Percentiles rank a stretch among this genome's conserved stretches.
phyloP scores from a whole-genome alignment of 2,329 filamentous ascomycete genomes.

The Phyllosticta citriasiana region DNA sequence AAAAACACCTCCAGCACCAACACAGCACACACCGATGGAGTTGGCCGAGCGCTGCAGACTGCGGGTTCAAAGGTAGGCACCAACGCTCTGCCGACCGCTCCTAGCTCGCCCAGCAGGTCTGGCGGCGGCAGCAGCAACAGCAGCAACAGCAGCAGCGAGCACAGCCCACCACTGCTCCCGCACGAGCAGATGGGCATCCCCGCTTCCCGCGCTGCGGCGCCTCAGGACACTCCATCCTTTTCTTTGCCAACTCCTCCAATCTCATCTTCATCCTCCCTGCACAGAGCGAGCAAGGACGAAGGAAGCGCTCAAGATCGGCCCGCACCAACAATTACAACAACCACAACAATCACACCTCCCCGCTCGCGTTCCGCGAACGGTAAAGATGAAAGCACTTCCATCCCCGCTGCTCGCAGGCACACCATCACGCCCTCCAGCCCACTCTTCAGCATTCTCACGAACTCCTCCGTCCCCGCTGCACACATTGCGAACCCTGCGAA shows the following conservation, averaged over 20 bases:
- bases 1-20: not conserved
- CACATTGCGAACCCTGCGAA: slow-evolving; percentile 59
- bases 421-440: slow-evolving; percentile 37
- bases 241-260: slow-evolving; percentile 32
- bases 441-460: slow-evolving; percentile 54
- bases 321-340: slow-evolving; percentile 1
- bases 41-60: not conserved
- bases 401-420: slow-evolving; percentile 19
- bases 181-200: slow-evolving; percentile 20
- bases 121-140: not conserved
- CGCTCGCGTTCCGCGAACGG: slow-evolving; percentile 15
- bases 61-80: slow-evolving; percentile 6
- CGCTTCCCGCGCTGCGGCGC: slow-evolving; percentile 6
- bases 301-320: slow-evolving; percentile 11
- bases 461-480: slow-evolving; percentile 52
- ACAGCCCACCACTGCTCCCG: slow-evolving; percentile 25
- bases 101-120: slow-evolving; percentile 20
- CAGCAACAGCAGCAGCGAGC: slow-evolving; percentile 8
- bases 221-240: slow-evolving; percentile 13
- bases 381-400: slow-evolving; percentile 16
- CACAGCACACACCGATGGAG: slow-evolving; percentile 11
- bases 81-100: slow-evolving; percentile 21
- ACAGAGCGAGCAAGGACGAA: slow-evolving; percentile 17
- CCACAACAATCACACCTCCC: slow-evolving; percentile 11
- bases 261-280: slow-evolving; percentile 31